A percentile compares a stretch with the other conserved stretches of the same genome.
phyloP scores from a whole-genome alignment of 192 early-diverging fungal species.

The Physocladia obscura region DNA sequence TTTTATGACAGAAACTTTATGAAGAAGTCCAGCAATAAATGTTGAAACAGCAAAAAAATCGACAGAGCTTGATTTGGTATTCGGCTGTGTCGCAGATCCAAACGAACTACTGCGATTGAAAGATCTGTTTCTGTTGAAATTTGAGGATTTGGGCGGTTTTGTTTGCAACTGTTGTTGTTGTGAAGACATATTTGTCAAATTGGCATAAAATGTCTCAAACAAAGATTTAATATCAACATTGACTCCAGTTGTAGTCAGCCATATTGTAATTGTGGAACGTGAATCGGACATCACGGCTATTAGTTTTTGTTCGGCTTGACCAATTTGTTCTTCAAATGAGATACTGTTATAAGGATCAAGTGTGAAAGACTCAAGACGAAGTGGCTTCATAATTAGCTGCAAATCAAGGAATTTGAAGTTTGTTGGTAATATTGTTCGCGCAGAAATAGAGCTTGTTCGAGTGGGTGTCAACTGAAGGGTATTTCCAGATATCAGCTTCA shows the following conservation, averaged over 20 bases:
- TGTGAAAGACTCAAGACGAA: background rate
- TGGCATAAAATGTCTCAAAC: background rate
- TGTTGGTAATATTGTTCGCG: background rate
- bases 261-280: background rate
- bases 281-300: slow-evolving; percentile 4
- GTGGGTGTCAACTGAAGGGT: background rate
- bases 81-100: no score
- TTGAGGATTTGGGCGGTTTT: no score
- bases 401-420: slow-evolving; percentile 12
- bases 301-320: background rate
- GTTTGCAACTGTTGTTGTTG: no score
- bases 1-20: slow-evolving; percentile 6
- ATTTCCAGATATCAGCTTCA: background rate
- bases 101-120: no score
- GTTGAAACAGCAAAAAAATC: slow-evolving; percentile 16
- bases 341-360: background rate
- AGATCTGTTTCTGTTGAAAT: no score
- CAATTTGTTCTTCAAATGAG: background rate
- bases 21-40: slow-evolving; percentile 10
- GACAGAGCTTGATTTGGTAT: background rate
- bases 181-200: background rate
- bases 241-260: background rate
- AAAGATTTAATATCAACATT: background rate
- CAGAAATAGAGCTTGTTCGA: background rate
- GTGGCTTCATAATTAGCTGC: slow-evolving; percentile 11